Percentiles rank a stretch among this genome's conserved stretches.
phyloP scores from a whole-genome alignment of 2,329 filamentous ascomycete genomes.

The Teratosphaeria nubilosa region DNA sequence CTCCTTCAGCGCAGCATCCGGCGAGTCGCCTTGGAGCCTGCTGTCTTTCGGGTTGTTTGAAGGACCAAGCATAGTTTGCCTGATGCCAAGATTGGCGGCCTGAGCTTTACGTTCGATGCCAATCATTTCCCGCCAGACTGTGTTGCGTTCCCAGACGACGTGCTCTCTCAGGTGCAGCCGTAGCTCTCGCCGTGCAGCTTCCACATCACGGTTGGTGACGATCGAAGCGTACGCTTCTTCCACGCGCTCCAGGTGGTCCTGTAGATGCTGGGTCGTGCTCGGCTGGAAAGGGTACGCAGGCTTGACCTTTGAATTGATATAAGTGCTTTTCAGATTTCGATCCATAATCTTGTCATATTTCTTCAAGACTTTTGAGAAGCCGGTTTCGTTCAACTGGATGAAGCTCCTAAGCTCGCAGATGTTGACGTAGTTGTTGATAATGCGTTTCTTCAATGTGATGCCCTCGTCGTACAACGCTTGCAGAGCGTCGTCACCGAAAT shows the following conservation, averaged over 20 bases:
- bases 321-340: slow-evolving; percentile 64
- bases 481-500: slow-evolving; percentile 67
- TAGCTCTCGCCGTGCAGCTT: slow-evolving; percentile 71
- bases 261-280: slow-evolving; percentile 58
- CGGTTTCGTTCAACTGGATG: slow-evolving; percentile 89
- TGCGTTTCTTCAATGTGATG: slow-evolving; percentile 86
- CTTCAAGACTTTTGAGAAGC: slow-evolving; percentile 92
- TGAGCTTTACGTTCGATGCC: slow-evolving; percentile 92
- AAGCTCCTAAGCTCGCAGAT: slow-evolving; percentile 94
- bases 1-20: slow-evolving; percentile 48
- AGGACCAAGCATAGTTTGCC: slow-evolving; percentile 67
- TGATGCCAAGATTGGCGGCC: slow-evolving; percentile 76
- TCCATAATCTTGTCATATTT: slow-evolving; percentile 97
- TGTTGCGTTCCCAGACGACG: slow-evolving; percentile 97
- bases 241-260: slow-evolving; percentile 61
- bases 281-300: slow-evolving; percentile 72
- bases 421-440: slow-evolving; percentile 78
- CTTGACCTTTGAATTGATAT: slow-evolving; percentile 65
- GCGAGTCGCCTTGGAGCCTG: slow-evolving; percentile 66
- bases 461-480: slow-evolving; percentile 58
- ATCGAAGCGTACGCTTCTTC: slow-evolving; percentile 73
- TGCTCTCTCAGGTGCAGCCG: slow-evolving; percentile 88
- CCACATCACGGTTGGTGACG: slow-evolving; percentile 70
- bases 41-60: slow-evolving; percentile 58
- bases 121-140: slow-evolving; percentile 98